Base-by-base conservation (phyloP, 1,139 yeast genomes). In the Taphrina flavorubra region DNA sequence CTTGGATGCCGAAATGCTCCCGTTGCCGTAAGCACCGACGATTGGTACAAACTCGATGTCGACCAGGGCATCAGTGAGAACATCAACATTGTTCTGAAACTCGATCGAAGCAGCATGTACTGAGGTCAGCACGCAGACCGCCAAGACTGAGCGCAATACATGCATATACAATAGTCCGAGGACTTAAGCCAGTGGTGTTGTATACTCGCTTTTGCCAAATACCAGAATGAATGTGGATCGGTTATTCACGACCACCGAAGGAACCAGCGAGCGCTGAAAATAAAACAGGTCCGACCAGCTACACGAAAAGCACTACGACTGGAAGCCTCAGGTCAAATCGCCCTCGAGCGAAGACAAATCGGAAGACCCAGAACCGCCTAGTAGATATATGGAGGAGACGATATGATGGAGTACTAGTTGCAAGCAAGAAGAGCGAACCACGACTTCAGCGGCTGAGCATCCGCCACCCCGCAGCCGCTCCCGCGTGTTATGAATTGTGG, bases 371-470 rank as follows among this genome's bases (percentile, higher is more conserved):
- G n/a, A n/a, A 25, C 31, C 31, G 31, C 1, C 31, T 25, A 4
- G 4, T 25, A 25, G 31, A 25, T 25, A 25, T n/a, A n/a, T n/a
- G n/a, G 31, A 25, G 31, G 31, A 25, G 31, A 25, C 31, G 31
- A 25, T 25, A 25, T 25, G 31, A 25, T 25, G 4, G 31, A 1
- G 31, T 25, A 25, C 4, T 4, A 25, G 31, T 25, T 25, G 31
- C 31, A 25, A 25, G 31, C n/a, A 25, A 25, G 31, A 4, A 25
- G 31, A 2, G 31, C 31, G 31, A 25, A 25, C n/a, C n/a, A 47
- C 51, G 51, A 47, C 34, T 47, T 49, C 53, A 49, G 53, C 53
- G 53, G 53, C 53, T 49, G 53, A 49, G 53, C 36, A 20, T 8
- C 18, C 53, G 13, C 36, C 47, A 8, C 16, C 16, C 18, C n/a